These are phyloP conservation scores for Backusella tuberculispora DNA, from an alignment of 192 early-diverging fungal species.

Conservation along the genomic window DNA sequence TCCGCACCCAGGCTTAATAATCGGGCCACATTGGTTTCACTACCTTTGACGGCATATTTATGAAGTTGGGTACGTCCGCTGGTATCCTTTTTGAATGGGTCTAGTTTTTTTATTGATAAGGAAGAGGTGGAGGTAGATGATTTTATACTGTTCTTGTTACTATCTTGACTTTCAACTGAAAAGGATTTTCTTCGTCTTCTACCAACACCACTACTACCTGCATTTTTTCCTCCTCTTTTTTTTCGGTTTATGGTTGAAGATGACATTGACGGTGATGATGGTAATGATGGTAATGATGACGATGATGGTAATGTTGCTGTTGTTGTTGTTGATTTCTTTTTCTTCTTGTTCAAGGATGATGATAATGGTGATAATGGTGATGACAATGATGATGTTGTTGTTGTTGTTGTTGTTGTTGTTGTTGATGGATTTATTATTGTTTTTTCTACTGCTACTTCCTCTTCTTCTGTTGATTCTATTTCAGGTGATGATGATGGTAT, in stretches of 20 bases:
- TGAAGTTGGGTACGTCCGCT: slow-evolving; percentile 69
- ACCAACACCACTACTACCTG: slow-evolving; percentile 11
- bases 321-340: background rate
- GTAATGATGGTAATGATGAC: background rate
- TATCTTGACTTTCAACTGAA: background rate
- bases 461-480: background rate
- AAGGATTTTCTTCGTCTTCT: background rate
- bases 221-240: slow-evolving; percentile 28
- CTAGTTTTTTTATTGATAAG: slow-evolving; percentile 27
- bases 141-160: background rate
- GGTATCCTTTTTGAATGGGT: slow-evolving; percentile 57
- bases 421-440: background rate
- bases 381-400: background rate
- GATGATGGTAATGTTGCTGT: background rate
- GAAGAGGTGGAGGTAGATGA: background rate
- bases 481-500: background rate
- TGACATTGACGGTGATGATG: background rate
- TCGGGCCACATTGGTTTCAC: slow-evolving; percentile 48
- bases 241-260: background rate
- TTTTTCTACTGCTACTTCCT: background rate
- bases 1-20: slow-evolving; percentile 65
- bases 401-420: too few relatives aligned
- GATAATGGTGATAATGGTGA: background rate
- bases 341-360: background rate
- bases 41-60: slow-evolving; percentile 59